Conservation (phyloP, 2,329 filamentous ascomycete genomes). For the Apiospora sp. region DNA sequence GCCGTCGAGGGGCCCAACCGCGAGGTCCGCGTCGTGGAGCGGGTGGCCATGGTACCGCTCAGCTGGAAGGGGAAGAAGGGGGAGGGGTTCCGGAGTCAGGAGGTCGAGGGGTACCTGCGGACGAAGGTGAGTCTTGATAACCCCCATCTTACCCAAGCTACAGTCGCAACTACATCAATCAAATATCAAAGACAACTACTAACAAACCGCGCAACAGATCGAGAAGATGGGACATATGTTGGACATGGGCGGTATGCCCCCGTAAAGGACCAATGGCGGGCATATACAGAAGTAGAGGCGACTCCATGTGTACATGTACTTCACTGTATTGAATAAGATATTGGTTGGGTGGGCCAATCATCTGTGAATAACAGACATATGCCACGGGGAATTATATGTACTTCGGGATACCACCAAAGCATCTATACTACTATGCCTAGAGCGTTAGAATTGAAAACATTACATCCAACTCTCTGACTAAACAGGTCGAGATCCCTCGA, state of each 20-base stretch:
- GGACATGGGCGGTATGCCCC: constrained; percentile 55
- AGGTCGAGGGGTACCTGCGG: constrained; percentile 92
- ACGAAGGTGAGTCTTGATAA: constrained; percentile 76
- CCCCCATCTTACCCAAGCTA: too few relatives aligned
- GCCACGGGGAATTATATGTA: background rate
- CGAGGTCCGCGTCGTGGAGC: constrained; percentile 86
- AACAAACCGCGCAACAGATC: constrained; percentile 60
- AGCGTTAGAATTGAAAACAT: background rate
- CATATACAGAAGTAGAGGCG: background rate
- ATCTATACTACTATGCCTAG: background rate
- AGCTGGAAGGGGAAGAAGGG: constrained; percentile 87
- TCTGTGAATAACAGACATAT: background rate
- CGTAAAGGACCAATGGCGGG: constrained; percentile 22
- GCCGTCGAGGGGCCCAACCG: constrained; percentile 91
- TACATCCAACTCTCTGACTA: background rate
- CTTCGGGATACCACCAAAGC: constrained; percentile 1
- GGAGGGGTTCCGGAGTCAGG: constrained; percentile 79
- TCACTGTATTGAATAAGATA: background rate
- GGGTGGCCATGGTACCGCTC: constrained; percentile 94
- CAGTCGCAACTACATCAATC: too few relatives aligned
- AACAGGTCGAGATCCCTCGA: too few relatives aligned
- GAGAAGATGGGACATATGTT: constrained; percentile 89
- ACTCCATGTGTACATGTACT: background rate
- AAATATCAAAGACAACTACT: too few relatives aligned
- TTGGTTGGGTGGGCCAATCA: background rate